Evolutionary conservation across 2,329 filamentous ascomycete species (phyloP).

Genomic region (Sporothrix schenckii): DNA sequence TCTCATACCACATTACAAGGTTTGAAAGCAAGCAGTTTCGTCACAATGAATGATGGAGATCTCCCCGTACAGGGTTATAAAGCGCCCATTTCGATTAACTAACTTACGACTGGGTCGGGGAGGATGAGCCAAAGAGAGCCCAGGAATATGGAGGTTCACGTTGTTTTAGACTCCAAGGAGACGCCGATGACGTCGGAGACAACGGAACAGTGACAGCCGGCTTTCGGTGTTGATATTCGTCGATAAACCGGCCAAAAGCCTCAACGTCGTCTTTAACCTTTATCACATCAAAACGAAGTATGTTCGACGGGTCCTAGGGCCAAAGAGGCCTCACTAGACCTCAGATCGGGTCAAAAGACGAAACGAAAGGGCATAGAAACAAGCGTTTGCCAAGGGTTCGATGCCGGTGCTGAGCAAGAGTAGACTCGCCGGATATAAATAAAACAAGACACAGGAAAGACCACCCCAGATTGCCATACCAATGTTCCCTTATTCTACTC

Average conservation of each 20-base stretch:
- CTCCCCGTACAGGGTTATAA: not conserved
- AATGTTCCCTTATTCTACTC: too few species aligned
- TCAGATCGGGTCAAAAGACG: not conserved
- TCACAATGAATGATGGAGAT: too few species aligned
- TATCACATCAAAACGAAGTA: slow-evolving; percentile 63
- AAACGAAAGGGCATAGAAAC: not conserved
- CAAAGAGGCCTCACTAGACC: slow-evolving; percentile 15
- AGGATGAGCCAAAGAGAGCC: not conserved
- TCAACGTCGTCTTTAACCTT: not conserved
- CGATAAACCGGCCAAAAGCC: slow-evolving; percentile 55
- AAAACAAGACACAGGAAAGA: not conserved
- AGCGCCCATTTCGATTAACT: not conserved
- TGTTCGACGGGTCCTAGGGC: slow-evolving; percentile 48
- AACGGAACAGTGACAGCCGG: slow-evolving; percentile 63
- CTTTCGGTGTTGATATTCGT: slow-evolving; percentile 59
- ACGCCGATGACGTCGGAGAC: slow-evolving; percentile 70
- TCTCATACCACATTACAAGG: not conserved
- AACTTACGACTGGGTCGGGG: not conserved
- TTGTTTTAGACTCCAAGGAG: slow-evolving; percentile 52
- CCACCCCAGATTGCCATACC: too few species aligned
- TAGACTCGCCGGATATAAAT: not conserved
- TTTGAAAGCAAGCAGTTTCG: not conserved
- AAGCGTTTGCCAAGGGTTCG: slow-evolving; percentile 8
- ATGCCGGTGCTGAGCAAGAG: too few species aligned
- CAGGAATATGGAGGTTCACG: not conserved